A percentile compares a stretch with the other conserved stretches of the same genome.
phyloP scores from a whole-genome alignment of 108 stramenopile species.

The Cyclotella cryptica region DNA sequence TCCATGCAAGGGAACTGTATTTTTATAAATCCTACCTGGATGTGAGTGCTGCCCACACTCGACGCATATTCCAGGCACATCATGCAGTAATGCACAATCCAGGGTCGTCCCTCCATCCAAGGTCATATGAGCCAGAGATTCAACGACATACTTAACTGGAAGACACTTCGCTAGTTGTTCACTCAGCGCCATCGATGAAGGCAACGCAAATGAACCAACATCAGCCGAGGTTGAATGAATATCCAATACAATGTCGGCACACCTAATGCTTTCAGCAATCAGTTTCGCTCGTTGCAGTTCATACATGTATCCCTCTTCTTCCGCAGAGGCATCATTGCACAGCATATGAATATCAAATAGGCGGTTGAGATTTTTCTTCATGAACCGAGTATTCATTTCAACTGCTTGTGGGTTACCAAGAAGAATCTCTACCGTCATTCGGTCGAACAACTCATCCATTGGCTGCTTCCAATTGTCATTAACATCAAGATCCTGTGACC shows the following conservation, averaged over 20 bases:
- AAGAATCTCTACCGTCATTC: slow-evolving; percentile 41
- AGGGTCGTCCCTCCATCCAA: slow-evolving; percentile 44
- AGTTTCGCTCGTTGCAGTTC: slow-evolving; percentile 43
- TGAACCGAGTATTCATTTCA: slow-evolving; percentile 28
- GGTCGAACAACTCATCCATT: slow-evolving; percentile 30
- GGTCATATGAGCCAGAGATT: slow-evolving; percentile 38
- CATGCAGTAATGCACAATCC: slow-evolving; percentile 34
- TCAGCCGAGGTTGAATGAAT: slow-evolving; percentile 45
- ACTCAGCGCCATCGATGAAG: slow-evolving; percentile 40
- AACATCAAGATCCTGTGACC: slow-evolving; percentile 11
- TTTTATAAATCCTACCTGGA: neutral
- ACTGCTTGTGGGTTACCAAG: slow-evolving; percentile 44
- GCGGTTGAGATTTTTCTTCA: slow-evolving; percentile 39
- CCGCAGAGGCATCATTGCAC: slow-evolving; percentile 31
- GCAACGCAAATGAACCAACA: slow-evolving; percentile 51
- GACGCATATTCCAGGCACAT: slow-evolving; percentile 43
- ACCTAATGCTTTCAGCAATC: slow-evolving; percentile 34
- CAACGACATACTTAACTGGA: slow-evolving; percentile 45
- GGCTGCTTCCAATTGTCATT: slow-evolving; percentile 37
- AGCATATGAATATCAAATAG: slow-evolving; percentile 39
- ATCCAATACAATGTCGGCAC: slow-evolving; percentile 48
- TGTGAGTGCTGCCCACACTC: slow-evolving; percentile 50
- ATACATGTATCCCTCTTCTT: slow-evolving; percentile 40
- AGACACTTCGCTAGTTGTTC: slow-evolving; percentile 38
- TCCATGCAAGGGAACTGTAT: too few species aligned